Evolutionary conservation across 140 eudicot genomes (phyloP).

Genomic region (Cichorium intybus): DNA sequence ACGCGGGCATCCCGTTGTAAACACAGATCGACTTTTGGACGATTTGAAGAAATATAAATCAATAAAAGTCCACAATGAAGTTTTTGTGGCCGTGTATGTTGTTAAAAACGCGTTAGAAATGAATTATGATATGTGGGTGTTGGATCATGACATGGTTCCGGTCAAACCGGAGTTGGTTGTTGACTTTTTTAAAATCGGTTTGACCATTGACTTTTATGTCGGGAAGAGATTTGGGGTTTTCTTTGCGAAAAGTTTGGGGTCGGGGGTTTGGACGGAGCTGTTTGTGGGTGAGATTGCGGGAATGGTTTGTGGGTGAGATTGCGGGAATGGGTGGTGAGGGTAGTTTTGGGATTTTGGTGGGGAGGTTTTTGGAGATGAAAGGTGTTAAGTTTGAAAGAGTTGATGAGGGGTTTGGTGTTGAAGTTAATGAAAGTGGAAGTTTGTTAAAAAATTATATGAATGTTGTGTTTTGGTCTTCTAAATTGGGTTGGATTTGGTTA

Average conservation of each 20-base stretch:
- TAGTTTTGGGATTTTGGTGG: constrained; percentile 32
- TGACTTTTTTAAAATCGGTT: constrained; percentile 29
- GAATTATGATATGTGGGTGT: constrained; percentile 49
- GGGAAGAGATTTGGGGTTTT: constrained; percentile 45
- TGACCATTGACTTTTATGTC: constrained; percentile 41
- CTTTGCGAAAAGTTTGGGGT: constrained; percentile 50
- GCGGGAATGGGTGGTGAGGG: constrained; percentile 24
- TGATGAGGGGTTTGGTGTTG: constrained; percentile 29
- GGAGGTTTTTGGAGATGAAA: constrained; percentile 36
- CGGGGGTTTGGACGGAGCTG: constrained; percentile 51
- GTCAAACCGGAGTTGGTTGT: constrained; percentile 37
- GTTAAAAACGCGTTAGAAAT: constrained; percentile 55
- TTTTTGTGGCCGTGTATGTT: constrained; percentile 46
- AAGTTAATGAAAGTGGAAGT: constrained; percentile 24
- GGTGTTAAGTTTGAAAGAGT: constrained; percentile 33
- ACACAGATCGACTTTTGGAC: constrained; percentile 41
- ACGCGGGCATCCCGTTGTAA: constrained; percentile 81
- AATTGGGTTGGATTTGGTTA: constrained; percentile 33
- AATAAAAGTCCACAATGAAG: constrained; percentile 35
- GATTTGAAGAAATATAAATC: constrained; percentile 28
- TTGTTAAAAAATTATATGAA: constrained; percentile 31
- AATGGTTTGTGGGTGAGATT: constrained; percentile 35
- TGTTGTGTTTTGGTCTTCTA: constrained; percentile 57
- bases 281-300: too few relatives aligned
- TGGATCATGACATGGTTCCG: constrained; percentile 52